phyloP scores from a whole-genome alignment of 169 alveolate species.

The Sarcocystis neurona region DNA sequence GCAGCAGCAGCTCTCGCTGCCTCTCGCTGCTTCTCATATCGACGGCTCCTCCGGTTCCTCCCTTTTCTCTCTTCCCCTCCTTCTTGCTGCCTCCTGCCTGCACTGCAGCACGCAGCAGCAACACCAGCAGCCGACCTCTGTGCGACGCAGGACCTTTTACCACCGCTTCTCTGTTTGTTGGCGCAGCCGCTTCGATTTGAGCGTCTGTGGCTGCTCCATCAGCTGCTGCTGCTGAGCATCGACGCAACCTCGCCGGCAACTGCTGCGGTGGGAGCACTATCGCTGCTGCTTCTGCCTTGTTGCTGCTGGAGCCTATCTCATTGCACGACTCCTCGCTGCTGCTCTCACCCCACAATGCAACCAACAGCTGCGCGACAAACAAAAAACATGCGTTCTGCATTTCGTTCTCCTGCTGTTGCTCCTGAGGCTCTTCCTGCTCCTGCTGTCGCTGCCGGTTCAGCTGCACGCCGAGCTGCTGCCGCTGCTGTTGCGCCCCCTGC shows the following conservation, averaged over 20 bases:
- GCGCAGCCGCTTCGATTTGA: too few species aligned
- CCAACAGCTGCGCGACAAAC: not conserved
- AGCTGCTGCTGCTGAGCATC: too few species aligned
- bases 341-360: too few species aligned
- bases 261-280: too few species aligned
- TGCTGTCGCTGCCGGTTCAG: not conserved
- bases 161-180: too few species aligned
- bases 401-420: not conserved
- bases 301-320: too few species aligned
- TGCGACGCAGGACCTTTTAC: not conserved
- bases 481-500: constrained; percentile 11
- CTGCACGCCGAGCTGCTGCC: not conserved
- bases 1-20: too few species aligned
- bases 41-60: not conserved
- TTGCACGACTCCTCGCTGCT: too few species aligned
- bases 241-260: too few species aligned
- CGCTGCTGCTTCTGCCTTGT: too few species aligned
- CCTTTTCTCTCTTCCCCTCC: not conserved
- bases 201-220: too few species aligned
- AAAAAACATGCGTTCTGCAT: not conserved
- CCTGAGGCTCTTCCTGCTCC: not conserved
- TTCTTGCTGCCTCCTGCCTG: not conserved
- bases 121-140: not conserved
- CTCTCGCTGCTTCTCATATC: too few species aligned
- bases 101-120: not conserved